Percentiles rank a stretch among this genome's conserved stretches.
These are phyloP conservation scores for Colletotrichum orchidophilum DNA, from an alignment of 2,329 filamentous ascomycete genomes.

Conservation along the genomic window DNA sequence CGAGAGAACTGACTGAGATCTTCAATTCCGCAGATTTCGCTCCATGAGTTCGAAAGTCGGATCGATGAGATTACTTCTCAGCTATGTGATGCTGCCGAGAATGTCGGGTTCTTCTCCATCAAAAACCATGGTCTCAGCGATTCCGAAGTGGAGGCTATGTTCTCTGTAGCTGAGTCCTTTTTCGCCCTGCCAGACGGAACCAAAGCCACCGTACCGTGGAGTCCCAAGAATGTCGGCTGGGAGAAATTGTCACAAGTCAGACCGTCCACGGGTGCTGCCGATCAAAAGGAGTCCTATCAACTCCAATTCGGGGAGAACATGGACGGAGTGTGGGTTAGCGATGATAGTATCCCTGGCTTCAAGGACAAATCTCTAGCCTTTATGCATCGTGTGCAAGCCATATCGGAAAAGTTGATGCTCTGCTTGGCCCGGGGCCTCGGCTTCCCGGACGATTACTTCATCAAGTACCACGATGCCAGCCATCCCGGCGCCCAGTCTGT, in stretches of 20 bases:
- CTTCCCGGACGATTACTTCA: conserved; percentile 65
- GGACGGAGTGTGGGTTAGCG: conserved; percentile 60
- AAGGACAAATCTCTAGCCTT: conserved; percentile 54
- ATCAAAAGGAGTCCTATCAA: conserved; percentile 71
- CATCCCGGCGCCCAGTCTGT: conserved; percentile 63
- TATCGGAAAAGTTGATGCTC: conserved; percentile 66
- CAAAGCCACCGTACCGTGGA: conserved; percentile 65
- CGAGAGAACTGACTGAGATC: conserved; percentile 50
- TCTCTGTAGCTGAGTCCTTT: conserved; percentile 60
- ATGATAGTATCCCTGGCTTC: conserved; percentile 60
- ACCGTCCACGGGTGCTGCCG: conserved; percentile 66
- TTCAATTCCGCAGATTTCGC: conserved; percentile 53
- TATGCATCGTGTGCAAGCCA: conserved; percentile 61
- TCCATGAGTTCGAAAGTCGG: conserved; percentile 60
- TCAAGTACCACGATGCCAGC: conserved; percentile 60
- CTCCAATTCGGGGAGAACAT: conserved; percentile 68
- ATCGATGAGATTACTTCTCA: conserved; percentile 62
- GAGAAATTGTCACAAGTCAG: conserved; percentile 67
- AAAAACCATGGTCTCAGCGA: conserved; percentile 62
- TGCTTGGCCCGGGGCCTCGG: conserved; percentile 67
- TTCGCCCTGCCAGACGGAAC: conserved; percentile 60
- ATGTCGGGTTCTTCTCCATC: conserved; percentile 69
- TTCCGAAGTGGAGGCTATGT: conserved; percentile 60
- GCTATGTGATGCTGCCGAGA: conserved; percentile 63
- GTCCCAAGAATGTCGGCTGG: conserved; percentile 66